These are phyloP conservation scores for Monilinia vaccinii-corymbosi DNA, from an alignment of 2,329 filamentous ascomycete genomes.

Conservation along the genomic window DNA sequence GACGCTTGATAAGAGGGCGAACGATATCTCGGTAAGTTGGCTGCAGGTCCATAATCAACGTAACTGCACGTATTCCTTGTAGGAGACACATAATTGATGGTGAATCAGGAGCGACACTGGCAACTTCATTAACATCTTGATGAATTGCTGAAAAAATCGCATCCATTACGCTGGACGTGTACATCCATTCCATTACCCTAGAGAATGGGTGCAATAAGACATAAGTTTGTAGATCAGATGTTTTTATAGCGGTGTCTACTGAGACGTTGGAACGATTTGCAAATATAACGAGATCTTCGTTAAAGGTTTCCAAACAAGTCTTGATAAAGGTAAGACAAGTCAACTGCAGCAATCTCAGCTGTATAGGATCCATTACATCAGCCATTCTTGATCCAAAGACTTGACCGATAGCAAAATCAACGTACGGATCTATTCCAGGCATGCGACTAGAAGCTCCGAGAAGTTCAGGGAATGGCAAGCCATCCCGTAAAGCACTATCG, in stretches of 20 bases:
- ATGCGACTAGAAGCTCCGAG: slow-evolving; percentile 69
- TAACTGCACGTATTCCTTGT: slow-evolving; percentile 74
- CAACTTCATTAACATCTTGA: slow-evolving; percentile 63
- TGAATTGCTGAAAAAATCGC: slow-evolving; percentile 72
- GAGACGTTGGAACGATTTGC: slow-evolving; percentile 68
- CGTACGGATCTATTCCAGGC: slow-evolving; percentile 82
- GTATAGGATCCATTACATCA: slow-evolving; percentile 56
- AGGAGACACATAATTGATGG: slow-evolving; percentile 72
- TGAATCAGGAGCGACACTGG: slow-evolving; percentile 65
- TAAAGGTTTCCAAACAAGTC: slow-evolving; percentile 75
- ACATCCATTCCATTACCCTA: slow-evolving; percentile 96
- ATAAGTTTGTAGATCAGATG: slow-evolving; percentile 70
- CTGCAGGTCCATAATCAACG: slow-evolving; percentile 75
- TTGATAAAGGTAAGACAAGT: slow-evolving; percentile 78
- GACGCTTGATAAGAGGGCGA: slow-evolving; percentile 63
- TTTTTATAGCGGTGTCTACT: slow-evolving; percentile 65
- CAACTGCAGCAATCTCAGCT: slow-evolving; percentile 64
- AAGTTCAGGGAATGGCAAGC: slow-evolving; percentile 76
- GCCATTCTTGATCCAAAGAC: slow-evolving; percentile 53
- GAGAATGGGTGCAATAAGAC: slow-evolving; percentile 85
- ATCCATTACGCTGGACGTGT: slow-evolving; percentile 80
- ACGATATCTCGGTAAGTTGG: slow-evolving; percentile 88
- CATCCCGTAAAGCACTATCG: slow-evolving; percentile 57
- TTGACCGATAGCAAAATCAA: slow-evolving; percentile 81
- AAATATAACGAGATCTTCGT: slow-evolving; percentile 83